A percentile compares a stretch with the other conserved stretches of the same genome.
phyloP scores from a whole-genome alignment of 257 asterid genomes.

The Solanum etuberosum region DNA sequence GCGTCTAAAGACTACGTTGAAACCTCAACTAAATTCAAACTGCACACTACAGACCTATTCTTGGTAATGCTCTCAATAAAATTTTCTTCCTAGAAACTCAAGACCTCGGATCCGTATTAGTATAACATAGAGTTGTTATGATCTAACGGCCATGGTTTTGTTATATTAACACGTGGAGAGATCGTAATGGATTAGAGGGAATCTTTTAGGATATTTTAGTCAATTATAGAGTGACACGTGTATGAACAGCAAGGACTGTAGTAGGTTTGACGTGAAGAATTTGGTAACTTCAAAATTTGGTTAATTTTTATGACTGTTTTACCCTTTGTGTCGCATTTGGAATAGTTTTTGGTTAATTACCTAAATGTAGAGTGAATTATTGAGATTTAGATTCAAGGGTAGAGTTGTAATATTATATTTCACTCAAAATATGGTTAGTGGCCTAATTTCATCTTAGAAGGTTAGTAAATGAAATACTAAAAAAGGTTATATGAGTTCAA shows the following conservation, averaged over 20 bases:
- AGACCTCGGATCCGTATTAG: too few species aligned
- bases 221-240: background rate
- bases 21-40: too few species aligned
- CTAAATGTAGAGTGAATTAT: background rate
- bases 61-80: fast-evolving
- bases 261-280: background rate
- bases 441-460: background rate
- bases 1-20: too few species aligned
- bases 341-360: background rate
- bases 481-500: background rate
- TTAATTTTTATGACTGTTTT: background rate
- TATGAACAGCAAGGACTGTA: background rate
- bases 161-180: background rate
- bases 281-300: background rate
- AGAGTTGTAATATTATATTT: background rate
- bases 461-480: background rate
- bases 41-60: too few species aligned
- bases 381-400: background rate
- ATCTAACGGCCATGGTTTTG: background rate
- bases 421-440: background rate
- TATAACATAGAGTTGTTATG: too few species aligned
- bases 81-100: too few species aligned
- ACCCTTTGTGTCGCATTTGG: background rate
- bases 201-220: background rate
- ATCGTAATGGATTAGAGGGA: background rate